Conservation (phyloP, 192 early-diverging fungal species). For the Coemansia sp. region DNA sequence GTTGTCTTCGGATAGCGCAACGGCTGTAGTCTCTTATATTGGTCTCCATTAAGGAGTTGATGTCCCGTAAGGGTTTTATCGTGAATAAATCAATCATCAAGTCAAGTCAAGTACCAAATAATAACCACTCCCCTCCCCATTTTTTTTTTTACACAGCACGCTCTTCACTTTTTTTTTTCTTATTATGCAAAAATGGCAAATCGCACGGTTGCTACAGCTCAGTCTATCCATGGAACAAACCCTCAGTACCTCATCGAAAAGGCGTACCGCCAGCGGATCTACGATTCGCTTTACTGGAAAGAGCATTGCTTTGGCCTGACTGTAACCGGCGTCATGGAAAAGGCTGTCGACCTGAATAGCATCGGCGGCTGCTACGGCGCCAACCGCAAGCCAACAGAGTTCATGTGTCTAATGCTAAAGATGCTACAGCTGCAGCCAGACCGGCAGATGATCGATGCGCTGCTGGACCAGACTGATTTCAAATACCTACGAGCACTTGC, state of each 20-base stretch:
- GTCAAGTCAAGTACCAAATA: no score
- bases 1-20: no score
- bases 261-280: slow-evolving; percentile 85
- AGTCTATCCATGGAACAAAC: slow-evolving; percentile 81
- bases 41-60: no score
- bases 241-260: slow-evolving; percentile 95
- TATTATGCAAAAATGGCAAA: slow-evolving; percentile 57
- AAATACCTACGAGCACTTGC: slow-evolving; percentile 91
- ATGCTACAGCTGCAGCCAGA: slow-evolving; percentile 92
- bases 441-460: slow-evolving; percentile 79
- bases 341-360: slow-evolving; percentile 68
- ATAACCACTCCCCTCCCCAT: no score
- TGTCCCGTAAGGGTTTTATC: no score
- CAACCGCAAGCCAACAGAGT: slow-evolving; percentile 84
- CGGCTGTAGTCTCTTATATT: no score
- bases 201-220: slow-evolving; percentile 68
- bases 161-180: not conserved
- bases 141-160: not conserved
- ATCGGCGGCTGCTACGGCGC: slow-evolving; percentile 83
- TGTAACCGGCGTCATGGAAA: slow-evolving; percentile 86
- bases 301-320: slow-evolving; percentile 94
- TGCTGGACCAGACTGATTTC: slow-evolving; percentile 77
- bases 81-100: no score
- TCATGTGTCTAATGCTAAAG: slow-evolving; percentile 85
- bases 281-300: slow-evolving; percentile 95